phyloP scores from a whole-genome alignment of 225 moss, liverwort and hornwort species.

The Anthoceros angustus region DNA sequence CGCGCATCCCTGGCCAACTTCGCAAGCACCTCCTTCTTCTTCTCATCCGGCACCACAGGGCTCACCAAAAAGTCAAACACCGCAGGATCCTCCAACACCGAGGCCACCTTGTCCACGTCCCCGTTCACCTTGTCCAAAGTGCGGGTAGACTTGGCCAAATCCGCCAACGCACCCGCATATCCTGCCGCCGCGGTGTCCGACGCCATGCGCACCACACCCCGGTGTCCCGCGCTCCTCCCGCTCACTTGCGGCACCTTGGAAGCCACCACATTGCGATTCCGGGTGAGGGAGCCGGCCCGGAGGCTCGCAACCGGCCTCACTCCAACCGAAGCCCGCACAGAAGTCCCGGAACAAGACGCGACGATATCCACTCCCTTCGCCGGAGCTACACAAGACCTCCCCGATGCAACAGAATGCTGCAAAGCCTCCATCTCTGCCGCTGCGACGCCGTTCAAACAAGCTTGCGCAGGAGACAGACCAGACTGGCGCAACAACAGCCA shows the following conservation, averaged over 20 bases:
- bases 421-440: not conserved
- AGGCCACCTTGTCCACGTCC: constrained; percentile 49
- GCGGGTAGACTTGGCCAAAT: constrained; percentile 38
- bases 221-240: constrained; percentile 10
- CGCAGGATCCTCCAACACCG: constrained; percentile 60
- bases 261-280: not conserved
- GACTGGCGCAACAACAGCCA: too few species aligned
- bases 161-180: constrained; percentile 67
- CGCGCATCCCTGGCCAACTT: constrained; percentile 62
- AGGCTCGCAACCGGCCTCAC: not conserved
- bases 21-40: constrained; percentile 87
- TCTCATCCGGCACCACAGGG: constrained; percentile 59
- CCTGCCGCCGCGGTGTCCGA: constrained; percentile 42
- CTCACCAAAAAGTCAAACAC: constrained; percentile 63
- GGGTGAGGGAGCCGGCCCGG: not conserved
- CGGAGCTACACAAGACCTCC: not conserved
- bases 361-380: not conserved
- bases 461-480: too few species aligned
- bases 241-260: not conserved
- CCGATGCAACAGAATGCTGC: not conserved
- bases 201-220: constrained; percentile 61
- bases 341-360: not conserved
- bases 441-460: not conserved
- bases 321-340: not conserved
- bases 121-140: constrained; percentile 53